Percentiles rank a stretch among this genome's conserved stretches.
These are phyloP conservation scores for Cocos nucifera DNA, from an alignment of 176 grass and related monocot species.

Conservation along the genomic window DNA sequence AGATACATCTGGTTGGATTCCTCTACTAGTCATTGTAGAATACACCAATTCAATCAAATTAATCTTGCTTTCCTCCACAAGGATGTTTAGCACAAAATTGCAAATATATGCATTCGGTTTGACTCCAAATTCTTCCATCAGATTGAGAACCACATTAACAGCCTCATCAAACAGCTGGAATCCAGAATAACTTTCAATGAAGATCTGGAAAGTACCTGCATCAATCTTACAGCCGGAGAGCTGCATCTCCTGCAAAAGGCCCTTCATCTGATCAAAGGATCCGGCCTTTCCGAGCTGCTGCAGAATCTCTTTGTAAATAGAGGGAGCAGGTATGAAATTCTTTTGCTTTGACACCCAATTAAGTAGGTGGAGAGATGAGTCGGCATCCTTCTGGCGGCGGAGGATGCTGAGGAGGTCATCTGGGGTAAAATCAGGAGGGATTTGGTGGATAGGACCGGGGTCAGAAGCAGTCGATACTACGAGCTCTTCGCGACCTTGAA, in stretches of 20 bases:
- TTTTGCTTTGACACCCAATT: constrained; percentile 35
- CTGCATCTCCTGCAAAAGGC: constrained; percentile 49
- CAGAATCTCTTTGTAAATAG: constrained; percentile 62
- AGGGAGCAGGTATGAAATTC: constrained; percentile 17
- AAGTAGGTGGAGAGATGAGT: constrained; percentile 41
- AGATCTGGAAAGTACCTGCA: constrained; percentile 30
- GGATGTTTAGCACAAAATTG: constrained; percentile 55
- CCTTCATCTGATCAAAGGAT: constrained; percentile 46
- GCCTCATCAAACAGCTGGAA: constrained; percentile 51
- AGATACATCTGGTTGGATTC: constrained; percentile 34
- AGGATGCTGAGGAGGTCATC: constrained; percentile 38
- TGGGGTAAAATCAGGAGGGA: constrained; percentile 25
- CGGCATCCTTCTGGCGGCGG: constrained; percentile 48
- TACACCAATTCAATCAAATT: constrained; percentile 65
- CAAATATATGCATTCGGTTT: constrained; percentile 30
- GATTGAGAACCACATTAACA: constrained; percentile 60
- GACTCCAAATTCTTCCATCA: constrained; percentile 35
- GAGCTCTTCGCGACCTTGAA: background rate
- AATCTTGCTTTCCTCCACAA: constrained; percentile 54
- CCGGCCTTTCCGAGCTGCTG: constrained; percentile 47
- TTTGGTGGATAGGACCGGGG: background rate
- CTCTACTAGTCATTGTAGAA: constrained; percentile 35
- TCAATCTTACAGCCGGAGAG: constrained; percentile 33
- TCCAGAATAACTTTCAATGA: constrained; percentile 43
- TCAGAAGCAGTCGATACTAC: background rate